Evolutionary conservation across 2,329 filamentous ascomycete species (phyloP), one percentile per base, ranked within the genome.

Genomic region (Fusarium albidum): DNA sequence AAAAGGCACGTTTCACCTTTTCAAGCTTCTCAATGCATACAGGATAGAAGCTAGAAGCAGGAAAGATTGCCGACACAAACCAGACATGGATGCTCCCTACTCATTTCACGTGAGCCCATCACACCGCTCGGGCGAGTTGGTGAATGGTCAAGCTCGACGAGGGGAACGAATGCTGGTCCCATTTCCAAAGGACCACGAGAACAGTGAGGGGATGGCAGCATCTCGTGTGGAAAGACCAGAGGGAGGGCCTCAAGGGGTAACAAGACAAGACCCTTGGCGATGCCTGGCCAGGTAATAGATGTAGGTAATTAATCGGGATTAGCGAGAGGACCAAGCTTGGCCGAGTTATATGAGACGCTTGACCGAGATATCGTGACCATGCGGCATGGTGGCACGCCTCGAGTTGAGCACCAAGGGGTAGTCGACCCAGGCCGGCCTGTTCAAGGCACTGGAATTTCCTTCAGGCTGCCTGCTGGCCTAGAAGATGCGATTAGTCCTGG

Each of bases 1-100:
- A n/a, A n/a, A 33, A n/a, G 17, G 25, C 34, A 27, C 42, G 34
- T 55, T 52, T 52, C 51, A 50, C 31, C 42, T 29, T 35, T 33
- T 18, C 27, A 40, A 41, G 46, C 33, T 50, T 54, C n/a, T n/a
- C 35, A 44, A 26, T 28, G 13, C 40, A n/a, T 15, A 15, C 18
- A 25, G 14, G 10, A 5, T 9, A 27, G 14, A 11, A 13, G 27
- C 14, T 21, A 21, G 15, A 13, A 45, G 27, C 28, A 45, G 17
- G 33, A 40, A 51, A 37, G 28, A 44, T 18, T 32, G 14, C 38
- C 37, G n/a, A 17, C 18, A 43, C 28, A 12, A 10, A 38, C 31
- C 14, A 31, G 18, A 42, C 33, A 14, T 17, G 3, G 8, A 31
- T 29, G 42, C 14, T 21, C 25, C 28, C 17, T 42, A 41, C 35